phyloP scores from a whole-genome alignment of 1,139 yeast genomes.

The Candida gigantensis region DNA sequence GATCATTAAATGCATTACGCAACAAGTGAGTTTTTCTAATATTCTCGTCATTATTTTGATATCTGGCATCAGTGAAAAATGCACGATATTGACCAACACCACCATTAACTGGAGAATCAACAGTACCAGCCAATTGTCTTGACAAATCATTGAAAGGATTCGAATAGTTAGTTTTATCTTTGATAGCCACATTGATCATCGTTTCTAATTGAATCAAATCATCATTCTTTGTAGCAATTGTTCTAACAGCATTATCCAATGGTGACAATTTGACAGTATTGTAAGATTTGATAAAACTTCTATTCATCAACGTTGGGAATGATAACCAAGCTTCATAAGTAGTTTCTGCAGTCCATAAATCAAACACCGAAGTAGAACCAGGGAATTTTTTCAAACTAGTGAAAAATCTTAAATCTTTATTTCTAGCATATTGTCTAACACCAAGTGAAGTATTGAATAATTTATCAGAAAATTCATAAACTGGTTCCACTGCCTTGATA shows the following conservation, averaged over 20 bases:
- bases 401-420: constrained; percentile 70
- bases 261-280: constrained; percentile 75
- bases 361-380: constrained; percentile 70
- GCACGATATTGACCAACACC: constrained; percentile 84
- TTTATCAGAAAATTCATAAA: constrained; percentile 52
- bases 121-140: constrained; percentile 81
- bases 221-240: constrained; percentile 66
- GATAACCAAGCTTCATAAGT: constrained; percentile 73
- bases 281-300: constrained; percentile 66
- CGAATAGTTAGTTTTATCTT: constrained; percentile 52
- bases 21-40: constrained; percentile 50
- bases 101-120: constrained; percentile 91
- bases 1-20: constrained; percentile 65
- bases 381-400: constrained; percentile 72
- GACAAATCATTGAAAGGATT: constrained; percentile 68
- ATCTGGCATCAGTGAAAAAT: constrained; percentile 53
- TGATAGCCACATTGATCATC: constrained; percentile 56
- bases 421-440: constrained; percentile 69
- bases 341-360: constrained; percentile 87
- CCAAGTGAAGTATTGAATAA: constrained; percentile 54
- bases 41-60: constrained; percentile 43
- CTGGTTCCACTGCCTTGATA: constrained; percentile 74
- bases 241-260: constrained; percentile 74
- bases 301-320: constrained; percentile 87
- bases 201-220: constrained; percentile 72